Conservation (phyloP, 106 monocot genomes). For the Alisma plantagoaquatica region DNA sequence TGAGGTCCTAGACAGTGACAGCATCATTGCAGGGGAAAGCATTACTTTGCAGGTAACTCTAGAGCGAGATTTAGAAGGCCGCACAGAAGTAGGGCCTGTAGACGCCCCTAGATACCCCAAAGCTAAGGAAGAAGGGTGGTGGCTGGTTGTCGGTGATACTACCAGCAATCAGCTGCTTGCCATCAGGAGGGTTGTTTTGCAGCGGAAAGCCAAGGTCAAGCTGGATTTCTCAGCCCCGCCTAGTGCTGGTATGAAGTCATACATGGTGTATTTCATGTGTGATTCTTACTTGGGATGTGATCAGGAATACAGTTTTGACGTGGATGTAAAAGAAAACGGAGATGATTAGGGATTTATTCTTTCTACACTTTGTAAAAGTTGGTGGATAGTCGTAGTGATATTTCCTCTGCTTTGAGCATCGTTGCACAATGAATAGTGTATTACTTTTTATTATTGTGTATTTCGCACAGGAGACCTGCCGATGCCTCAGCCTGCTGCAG, state of each 20-base stretch:
- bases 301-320: conserved; percentile 71
- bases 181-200: conserved; percentile 74
- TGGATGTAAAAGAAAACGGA: conserved; percentile 33
- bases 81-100: conserved; percentile 61
- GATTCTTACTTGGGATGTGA: conserved; percentile 95
- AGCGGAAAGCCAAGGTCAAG: conserved; percentile 61
- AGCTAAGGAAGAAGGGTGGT: conserved; percentile 96
- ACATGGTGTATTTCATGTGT: conserved; percentile 84
- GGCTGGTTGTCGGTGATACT: conserved; percentile 88
- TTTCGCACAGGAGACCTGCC: too few species aligned
- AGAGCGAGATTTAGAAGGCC: conserved; percentile 75
- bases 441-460: too few species aligned
- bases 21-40: conserved; percentile 49
- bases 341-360: conserved; percentile 3
- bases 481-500: too few species aligned
- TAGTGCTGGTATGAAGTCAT: conserved; percentile 50
- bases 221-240: conserved; percentile 60
- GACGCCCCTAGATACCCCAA: conserved; percentile 74
- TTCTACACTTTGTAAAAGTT: too few species aligned
- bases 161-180: conserved; percentile 78
- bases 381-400: too few species aligned
- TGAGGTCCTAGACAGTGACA: conserved; percentile 59
- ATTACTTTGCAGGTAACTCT: conserved; percentile 74
- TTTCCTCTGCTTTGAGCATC: too few species aligned
- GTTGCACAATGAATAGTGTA: too few species aligned